A percentile compares a stretch with the other conserved stretches of the same genome.
Conservation (phyloP, 805 yeast genomes). For the Danielozyma ontarioensis region DNA sequence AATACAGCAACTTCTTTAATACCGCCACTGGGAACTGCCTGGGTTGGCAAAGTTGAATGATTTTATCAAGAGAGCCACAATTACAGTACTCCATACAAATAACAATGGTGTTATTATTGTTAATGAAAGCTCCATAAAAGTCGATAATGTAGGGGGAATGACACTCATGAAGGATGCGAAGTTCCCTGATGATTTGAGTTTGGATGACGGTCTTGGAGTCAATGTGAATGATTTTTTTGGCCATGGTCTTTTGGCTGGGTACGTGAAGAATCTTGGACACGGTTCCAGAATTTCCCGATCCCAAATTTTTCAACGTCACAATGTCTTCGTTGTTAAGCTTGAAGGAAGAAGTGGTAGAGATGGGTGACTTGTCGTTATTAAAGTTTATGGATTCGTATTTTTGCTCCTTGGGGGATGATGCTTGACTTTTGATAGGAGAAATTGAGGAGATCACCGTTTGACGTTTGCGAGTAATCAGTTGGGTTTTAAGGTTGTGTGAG, state of each 20-base stretch:
- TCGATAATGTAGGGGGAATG: slow-evolving; percentile 77
- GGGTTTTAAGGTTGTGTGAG: slow-evolving; percentile 3
- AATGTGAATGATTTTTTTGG: slow-evolving; percentile 80
- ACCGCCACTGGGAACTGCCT: slow-evolving; percentile 52
- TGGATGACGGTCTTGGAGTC: slow-evolving; percentile 77
- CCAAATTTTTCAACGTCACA: slow-evolving; percentile 69
- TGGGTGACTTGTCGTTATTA: slow-evolving; percentile 19
- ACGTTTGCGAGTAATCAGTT: slow-evolving; percentile 18
- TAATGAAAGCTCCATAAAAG: slow-evolving; percentile 85
- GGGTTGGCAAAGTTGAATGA: slow-evolving; percentile 46
- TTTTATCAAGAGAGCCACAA: slow-evolving; percentile 86
- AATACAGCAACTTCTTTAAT: slow-evolving; percentile 66
- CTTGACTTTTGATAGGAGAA: slow-evolving; percentile 33
- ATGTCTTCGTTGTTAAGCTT: slow-evolving; percentile 52
- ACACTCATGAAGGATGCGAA: slow-evolving; percentile 88
- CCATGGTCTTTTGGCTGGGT: slow-evolving; percentile 86
- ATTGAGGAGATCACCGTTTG: slow-evolving; percentile 39
- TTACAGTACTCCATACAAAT: slow-evolving; percentile 96
- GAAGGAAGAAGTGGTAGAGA: slow-evolving; percentile 28
- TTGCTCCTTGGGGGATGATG: slow-evolving; percentile 13
- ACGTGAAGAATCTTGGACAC: slow-evolving; percentile 85
- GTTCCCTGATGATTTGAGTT: slow-evolving; percentile 81
- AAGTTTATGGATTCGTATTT: slow-evolving; percentile 1
- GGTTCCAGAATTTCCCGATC: slow-evolving; percentile 92
- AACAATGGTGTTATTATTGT: slow-evolving; percentile 61